phyloP scores from a whole-genome alignment of 2,329 filamentous ascomycete species.

The Pyrenochaeta sp. region DNA sequence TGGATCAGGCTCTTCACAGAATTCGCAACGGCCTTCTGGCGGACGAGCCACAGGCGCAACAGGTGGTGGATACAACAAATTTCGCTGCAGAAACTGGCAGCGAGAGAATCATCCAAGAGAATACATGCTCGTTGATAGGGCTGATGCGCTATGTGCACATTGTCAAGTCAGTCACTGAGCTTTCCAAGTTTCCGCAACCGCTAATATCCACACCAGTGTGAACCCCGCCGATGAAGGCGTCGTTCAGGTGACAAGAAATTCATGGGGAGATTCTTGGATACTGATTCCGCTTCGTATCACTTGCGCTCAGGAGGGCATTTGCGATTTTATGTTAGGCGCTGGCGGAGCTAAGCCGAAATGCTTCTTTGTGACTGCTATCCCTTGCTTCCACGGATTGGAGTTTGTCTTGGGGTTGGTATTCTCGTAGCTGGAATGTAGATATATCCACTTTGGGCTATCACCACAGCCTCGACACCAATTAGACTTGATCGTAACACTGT shows the following conservation, averaged over 20 bases:
- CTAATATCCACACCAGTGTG: constrained; percentile 33
- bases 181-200: constrained; percentile 16
- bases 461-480: too few species aligned
- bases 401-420: background rate
- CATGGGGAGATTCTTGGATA: background rate
- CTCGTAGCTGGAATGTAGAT: background rate
- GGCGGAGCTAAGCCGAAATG: background rate
- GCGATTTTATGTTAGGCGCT: background rate
- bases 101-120: constrained; percentile 32
- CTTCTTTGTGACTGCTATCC: background rate
- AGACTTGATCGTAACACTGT: too few species aligned
- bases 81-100: constrained; percentile 27
- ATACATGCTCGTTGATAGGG: constrained; percentile 24
- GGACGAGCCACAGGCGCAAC: constrained; percentile 33
- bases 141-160: constrained; percentile 27
- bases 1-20: constrained; percentile 15
- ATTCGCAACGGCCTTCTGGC: constrained; percentile 23
- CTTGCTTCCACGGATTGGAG: background rate
- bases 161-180: constrained; percentile 31
- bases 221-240: constrained; percentile 22
- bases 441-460: background rate
- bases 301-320: background rate
- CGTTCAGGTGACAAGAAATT: background rate
- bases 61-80: constrained; percentile 29
- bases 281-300: background rate